Evolutionary conservation across 192 early-diverging fungal species (phyloP).

Genomic region (Linnemannia elongata): DNA sequence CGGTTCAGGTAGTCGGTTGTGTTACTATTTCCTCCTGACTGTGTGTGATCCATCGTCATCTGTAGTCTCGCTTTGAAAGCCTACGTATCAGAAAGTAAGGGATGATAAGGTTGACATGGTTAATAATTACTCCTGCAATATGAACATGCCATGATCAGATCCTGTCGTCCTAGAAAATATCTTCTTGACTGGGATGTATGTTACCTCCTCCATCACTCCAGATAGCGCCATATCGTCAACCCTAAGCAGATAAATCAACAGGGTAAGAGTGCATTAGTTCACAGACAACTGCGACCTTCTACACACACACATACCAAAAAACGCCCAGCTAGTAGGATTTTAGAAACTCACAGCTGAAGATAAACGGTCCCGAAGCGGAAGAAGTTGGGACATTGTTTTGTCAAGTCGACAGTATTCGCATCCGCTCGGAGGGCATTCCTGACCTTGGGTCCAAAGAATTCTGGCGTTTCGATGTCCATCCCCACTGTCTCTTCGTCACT

Average conservation of each 20-base stretch:
- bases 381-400: conserved; percentile 43
- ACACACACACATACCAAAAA: neutral
- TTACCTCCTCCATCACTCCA: conserved; percentile 27
- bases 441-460: conserved; percentile 47
- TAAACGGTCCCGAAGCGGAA: conserved; percentile 43
- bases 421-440: conserved; percentile 45
- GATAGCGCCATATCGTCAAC: conserved; percentile 18
- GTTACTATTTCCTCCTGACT: conserved; percentile 50
- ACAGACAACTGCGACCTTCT: neutral
- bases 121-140: neutral
- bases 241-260: neutral
- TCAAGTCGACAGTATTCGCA: conserved; percentile 34
- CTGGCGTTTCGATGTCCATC: conserved; percentile 41
- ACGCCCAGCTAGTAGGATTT: neutral
- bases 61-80: conserved; percentile 58
- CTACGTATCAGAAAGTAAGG: conserved; percentile 15
- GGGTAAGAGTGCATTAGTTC: neutral
- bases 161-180: neutral
- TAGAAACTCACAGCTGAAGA: conserved; percentile 27
- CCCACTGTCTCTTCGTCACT: conserved; percentile 24
- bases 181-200: neutral
- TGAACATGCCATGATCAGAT: neutral
- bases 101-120: neutral
- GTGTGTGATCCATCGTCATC: conserved; percentile 63
- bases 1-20: conserved; percentile 58